A percentile compares a stretch with the other conserved stretches of the same genome.
phyloP scores from a whole-genome alignment of 768 basidiomycete genomes.

The Psilocybe sp. region DNA sequence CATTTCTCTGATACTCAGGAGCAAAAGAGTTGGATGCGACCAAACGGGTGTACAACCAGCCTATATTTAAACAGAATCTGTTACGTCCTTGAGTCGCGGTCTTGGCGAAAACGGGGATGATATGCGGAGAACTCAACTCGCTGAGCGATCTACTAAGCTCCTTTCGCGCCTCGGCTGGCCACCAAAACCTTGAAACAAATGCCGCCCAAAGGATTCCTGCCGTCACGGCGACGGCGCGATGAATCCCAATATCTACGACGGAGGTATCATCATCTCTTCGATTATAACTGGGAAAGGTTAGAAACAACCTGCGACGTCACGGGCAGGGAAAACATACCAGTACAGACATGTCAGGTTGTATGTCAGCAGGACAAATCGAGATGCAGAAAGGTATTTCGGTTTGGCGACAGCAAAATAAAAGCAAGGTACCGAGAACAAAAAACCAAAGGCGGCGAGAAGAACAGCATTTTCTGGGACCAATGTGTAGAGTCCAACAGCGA shows the following conservation, averaged over 20 bases:
- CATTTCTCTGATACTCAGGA: conserved; percentile 38
- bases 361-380: conserved; percentile 79
- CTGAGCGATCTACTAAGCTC: conserved; percentile 83
- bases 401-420: conserved; percentile 86
- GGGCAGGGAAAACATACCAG: conserved; percentile 39
- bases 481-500: conserved; percentile 71
- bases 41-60: conserved; percentile 91
- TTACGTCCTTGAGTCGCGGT: not conserved
- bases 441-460: conserved; percentile 78
- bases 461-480: conserved; percentile 74
- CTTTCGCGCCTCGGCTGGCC: conserved; percentile 91
- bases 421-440: conserved; percentile 89
- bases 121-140: conserved; percentile 44
- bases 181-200: conserved; percentile 87
- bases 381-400: conserved; percentile 72
- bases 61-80: conserved; percentile 90
- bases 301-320: not conserved
- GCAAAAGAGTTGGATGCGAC: conserved; percentile 84
- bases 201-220: conserved; percentile 88
- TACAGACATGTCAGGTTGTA: conserved; percentile 86
- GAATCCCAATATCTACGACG: conserved; percentile 67
- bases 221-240: conserved; percentile 78
- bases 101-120: not conserved
- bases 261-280: conserved; percentile 58
- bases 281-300: conserved; percentile 62